Conservation (phyloP, 208 protist genomes). For the Blastocrithidia nonstop region DNA sequence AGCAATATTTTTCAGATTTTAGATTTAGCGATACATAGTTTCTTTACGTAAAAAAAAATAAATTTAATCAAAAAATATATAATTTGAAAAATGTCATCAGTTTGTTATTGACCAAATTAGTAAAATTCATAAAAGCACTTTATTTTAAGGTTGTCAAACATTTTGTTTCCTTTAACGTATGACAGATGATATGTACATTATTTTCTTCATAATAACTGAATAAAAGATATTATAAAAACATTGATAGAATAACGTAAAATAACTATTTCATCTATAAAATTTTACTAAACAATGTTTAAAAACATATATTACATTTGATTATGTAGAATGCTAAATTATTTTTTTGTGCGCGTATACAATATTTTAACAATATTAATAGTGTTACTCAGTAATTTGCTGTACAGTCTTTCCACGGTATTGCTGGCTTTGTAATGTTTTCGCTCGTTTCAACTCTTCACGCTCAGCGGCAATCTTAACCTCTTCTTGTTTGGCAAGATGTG, state of each 20-base stretch:
- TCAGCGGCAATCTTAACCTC: slow-evolving; percentile 70
- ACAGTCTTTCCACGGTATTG: slow-evolving; percentile 64
- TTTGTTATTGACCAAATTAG: no score
- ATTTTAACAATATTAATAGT: not conserved
- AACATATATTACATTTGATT: not conserved
- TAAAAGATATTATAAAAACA: no score
- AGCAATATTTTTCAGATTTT: no score
- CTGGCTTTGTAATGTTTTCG: slow-evolving; percentile 43
- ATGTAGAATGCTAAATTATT: not conserved
- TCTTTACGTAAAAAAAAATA: no score
- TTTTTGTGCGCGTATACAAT: not conserved
- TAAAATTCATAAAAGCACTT: no score
- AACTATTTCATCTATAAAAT: not conserved
- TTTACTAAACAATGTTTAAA: slow-evolving; percentile 23
- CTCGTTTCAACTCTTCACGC: slow-evolving; percentile 59
- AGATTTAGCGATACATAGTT: no score
- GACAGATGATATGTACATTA: no score
- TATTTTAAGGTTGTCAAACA: no score
- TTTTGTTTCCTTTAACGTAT: no score
- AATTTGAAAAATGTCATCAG: no score
- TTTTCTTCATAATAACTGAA: no score
- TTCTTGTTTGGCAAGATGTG: slow-evolving; percentile 57
- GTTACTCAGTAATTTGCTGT: slow-evolving; percentile 59
- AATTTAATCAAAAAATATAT: no score
- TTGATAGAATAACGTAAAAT: not conserved